Base-by-base conservation (phyloP, 768 basidiomycete genomes). In the Lactarius evosmus region DNA sequence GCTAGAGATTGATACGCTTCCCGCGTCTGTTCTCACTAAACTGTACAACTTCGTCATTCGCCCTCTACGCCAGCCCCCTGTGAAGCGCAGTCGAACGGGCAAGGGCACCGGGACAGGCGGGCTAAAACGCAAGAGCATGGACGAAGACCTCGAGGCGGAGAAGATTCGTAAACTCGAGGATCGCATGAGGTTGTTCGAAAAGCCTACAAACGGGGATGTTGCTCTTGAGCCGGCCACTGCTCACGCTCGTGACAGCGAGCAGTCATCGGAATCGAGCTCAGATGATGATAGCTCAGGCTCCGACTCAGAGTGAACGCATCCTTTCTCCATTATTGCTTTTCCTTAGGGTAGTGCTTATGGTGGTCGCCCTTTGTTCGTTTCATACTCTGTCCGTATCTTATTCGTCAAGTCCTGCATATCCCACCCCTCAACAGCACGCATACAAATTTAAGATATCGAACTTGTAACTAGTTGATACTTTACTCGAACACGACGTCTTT, bases 11-110 rank as follows among this genome's bases (percentile, higher is more conserved):
- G 97, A 98, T 72, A 79, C 86, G 44, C 80, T 99, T 34, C 95
- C 97, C 55, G 81, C 91, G 7, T 75, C 83, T 33, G 95, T 97
- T 51, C 84, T 98, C 58, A 89, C 90, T 58, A 93, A 93, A 76
- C 82, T 99, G 32, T 99, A 98, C 80, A 95, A 96, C 76, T 94
- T 92, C 72, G 96, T 98, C 68, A 80, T 96, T 62, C 86, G 90
- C 11, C 92, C 92, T 0, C 74, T 87, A 64, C 85, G 86, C 33
- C 84, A 86, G 50, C 68, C 70, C 5, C 66, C 71, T 53, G 82
- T 86, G 9, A 81, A 86, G 46, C 83, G 82, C 22, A 85, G 85
- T 65, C 85, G 89, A 54, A 79, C 80, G 5, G 87, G 88, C 66
- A 91, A 93, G 72, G 91, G 90, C 34, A 88, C 87, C 0, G 90